Evolutionary conservation across 352 stramenopile species (phyloP), one percentile per base, ranked within the genome.

Genomic region (Globisporangium recalcitrans): DNA sequence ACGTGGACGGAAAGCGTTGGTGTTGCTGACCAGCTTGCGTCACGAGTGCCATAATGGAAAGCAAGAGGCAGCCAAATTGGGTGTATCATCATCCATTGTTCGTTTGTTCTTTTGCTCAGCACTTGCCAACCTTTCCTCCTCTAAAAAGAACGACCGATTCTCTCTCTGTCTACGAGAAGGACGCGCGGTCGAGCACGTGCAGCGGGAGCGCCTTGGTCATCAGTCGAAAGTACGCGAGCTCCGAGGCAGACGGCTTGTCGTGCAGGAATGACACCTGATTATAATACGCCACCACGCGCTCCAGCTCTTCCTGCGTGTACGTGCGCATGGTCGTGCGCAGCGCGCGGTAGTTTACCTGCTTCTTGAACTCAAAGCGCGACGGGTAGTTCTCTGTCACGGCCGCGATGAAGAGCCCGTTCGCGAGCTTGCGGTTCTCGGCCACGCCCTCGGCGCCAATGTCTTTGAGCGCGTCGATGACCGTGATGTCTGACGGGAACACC

Each of bases 341-440:
- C 59, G 75, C 67, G 51, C 80, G 80, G 77, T 90, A 93, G 70
- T 93, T 73, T 40, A 93, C 82, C 67, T 92, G 78, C 70, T 91
- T 68, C 71, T 91, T 91, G 57, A 95, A 93, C 31, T 89, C 71
- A 34, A 72, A 70, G 62, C 80, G 82, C 51, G 78, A 85, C 49
- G 85, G 87, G 69, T 81, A 95, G 70, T 94, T 93, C 68, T 94
- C 82, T 11, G 87, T 92, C 58, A 77, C 73, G n/a, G 87, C 87
- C 19, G 82, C 85, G 22, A 95, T 55, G 53, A 95, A 91, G 13
- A 95, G 65, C 5, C 87, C 87, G 71, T 95, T 95, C 59, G 71
- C 69, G 22, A 95, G 76, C 72, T 82, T 78, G 55, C 83, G 82
- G 44, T 77, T 68, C 38, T 68, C 66, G 58, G 79, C 69, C 40